phyloP scores from a whole-genome alignment of 2,329 filamentous ascomycete species.

The Capronia coronata region DNA sequence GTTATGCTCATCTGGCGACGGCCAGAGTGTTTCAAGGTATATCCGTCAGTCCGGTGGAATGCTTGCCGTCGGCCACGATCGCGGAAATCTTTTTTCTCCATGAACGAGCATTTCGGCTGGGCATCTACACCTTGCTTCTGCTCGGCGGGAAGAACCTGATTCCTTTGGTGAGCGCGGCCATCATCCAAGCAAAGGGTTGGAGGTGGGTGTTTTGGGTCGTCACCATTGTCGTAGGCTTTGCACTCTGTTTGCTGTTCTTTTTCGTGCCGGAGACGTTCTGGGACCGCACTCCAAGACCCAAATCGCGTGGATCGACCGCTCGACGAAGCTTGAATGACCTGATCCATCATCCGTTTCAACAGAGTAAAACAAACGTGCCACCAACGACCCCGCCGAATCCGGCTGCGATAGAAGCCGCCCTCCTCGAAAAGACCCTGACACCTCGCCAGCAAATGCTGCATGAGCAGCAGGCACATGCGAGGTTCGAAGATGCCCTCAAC shows the following conservation, averaged over 20 bases:
- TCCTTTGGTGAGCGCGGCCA: conserved; percentile 75
- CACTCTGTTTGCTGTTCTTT: conserved; percentile 67
- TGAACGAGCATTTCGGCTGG: conserved; percentile 84
- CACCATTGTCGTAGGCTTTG: conserved; percentile 68
- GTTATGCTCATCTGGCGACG: conserved; percentile 68
- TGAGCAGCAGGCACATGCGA: conserved; percentile 18
- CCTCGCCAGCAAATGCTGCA: conserved; percentile 18
- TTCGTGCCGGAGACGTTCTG: conserved; percentile 95
- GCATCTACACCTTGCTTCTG: conserved; percentile 84
- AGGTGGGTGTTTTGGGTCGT: conserved; percentile 80
- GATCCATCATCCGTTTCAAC: conserved; percentile 15
- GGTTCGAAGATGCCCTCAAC: conserved; percentile 13
- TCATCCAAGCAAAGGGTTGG: conserved; percentile 74
- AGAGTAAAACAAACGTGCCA: conserved; percentile 10
- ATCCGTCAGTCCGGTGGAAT: conserved; percentile 83
- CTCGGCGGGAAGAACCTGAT: conserved; percentile 88
- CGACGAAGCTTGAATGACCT: conserved; percentile 27
- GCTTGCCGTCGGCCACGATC: conserved; percentile 85
- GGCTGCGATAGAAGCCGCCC: conserved; percentile 3
- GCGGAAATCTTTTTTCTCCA: conserved; percentile 96
- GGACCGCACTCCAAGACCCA: conserved; percentile 67
- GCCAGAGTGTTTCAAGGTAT: conserved; percentile 84
- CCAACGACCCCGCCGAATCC: not conserved
- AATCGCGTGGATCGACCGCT: conserved; percentile 34
- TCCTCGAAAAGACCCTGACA: conserved; percentile 16